Evolutionary conservation across 2,329 filamentous ascomycete genomes (phyloP), one percentile per base, ranked within the genome.

Genomic region (Cladosporium sp.): DNA sequence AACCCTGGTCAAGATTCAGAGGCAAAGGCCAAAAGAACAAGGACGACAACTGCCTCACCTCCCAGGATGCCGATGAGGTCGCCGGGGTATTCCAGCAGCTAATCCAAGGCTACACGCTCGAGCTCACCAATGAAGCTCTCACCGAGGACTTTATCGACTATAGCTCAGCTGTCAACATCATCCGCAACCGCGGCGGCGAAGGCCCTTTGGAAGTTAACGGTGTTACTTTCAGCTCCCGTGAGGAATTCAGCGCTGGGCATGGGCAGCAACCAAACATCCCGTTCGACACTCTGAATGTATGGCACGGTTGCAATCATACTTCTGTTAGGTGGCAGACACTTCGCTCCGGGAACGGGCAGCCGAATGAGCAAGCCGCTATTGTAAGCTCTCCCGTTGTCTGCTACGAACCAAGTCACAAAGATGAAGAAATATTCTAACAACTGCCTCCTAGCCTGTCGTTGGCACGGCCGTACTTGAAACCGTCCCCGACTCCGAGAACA

Each of bases 81-180:
- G 60, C 55, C 20, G 56, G 56, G 8, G 57, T 57, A 50, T 63
- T 63, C 56, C 59, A 57, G 29, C 51, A 56, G 41, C 57, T 62
- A 38, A 61, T 62, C 47, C 57, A 56, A 33, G 57, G 57, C 51
- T 63, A 63, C 53, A 57, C 58, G 7, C 55, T 55, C 19, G 57
- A 56, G 42, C 53, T 61, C 18, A 60, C 61, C 0, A 54, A 59
- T 15, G 54, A 55, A 8, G 55, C 57, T 12, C 55, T 63, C 16
- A 59, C 60, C n/a, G 56, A 57, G 39, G 59, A 62, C 56, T 63
- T 62, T 42, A 45, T 59, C 49, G 61, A 63, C 53, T 61, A 61
- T 43, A 54, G 58, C 11, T 58, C 58, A 30, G 57, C 59, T 15
- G 61, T 62, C 52, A 62, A 60, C 51, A 62, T 61, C 53, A 58